Conservation (phyloP, 345 rosid genomes). For the Zanthoxylum bungeanum region DNA sequence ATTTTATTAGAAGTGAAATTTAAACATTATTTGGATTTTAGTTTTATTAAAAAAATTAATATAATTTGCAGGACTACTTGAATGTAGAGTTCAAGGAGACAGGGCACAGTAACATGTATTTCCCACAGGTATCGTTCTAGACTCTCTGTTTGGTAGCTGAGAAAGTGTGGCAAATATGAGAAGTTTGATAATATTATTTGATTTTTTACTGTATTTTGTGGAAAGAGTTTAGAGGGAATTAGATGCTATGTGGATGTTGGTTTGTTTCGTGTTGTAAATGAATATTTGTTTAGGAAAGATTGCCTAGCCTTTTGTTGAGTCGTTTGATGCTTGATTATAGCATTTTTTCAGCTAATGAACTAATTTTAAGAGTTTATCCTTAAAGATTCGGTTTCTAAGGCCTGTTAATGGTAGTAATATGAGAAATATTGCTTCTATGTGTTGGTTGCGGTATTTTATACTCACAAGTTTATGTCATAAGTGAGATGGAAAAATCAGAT, state of each 20-base stretch:
- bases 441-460: neutral
- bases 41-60: neutral
- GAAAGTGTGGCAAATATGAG: neutral
- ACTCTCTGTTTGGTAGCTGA: slow-evolving; percentile 9
- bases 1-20: neutral
- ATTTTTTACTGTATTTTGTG: neutral
- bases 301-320: neutral
- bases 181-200: neutral
- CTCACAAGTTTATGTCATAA: neutral
- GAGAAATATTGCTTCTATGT: neutral
- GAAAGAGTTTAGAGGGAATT: neutral
- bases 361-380: neutral
- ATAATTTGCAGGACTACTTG: slow-evolving; percentile 61
- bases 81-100: slow-evolving; percentile 94
- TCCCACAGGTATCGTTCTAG: slow-evolving; percentile 69
- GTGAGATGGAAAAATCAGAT: neutral
- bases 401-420: neutral
- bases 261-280: neutral
- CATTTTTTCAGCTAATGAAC: neutral
- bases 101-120: slow-evolving; percentile 93
- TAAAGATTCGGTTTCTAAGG: neutral
- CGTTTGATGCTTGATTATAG: neutral
- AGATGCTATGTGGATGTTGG: neutral
- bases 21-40: neutral
- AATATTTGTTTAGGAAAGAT: neutral